A percentile compares a stretch with the other conserved stretches of the same genome.
Conservation (phyloP, 257 asterid species). For the Solanum acaule region DNA sequence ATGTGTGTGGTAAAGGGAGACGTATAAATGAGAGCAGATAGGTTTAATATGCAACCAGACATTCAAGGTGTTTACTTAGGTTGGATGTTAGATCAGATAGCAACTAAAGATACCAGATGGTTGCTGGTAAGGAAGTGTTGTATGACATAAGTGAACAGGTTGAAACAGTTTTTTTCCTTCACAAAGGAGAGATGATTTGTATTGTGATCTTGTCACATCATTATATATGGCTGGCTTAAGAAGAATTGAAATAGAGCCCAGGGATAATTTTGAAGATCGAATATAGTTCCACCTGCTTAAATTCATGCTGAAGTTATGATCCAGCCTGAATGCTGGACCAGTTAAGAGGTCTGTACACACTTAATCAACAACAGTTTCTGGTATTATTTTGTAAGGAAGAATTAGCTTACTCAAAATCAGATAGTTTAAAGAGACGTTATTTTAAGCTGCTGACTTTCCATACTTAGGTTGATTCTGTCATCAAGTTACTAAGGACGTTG, state of each 20-base stretch:
- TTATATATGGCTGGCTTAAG: neutral
- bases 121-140: neutral
- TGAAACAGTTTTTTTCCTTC: neutral
- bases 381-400: neutral
- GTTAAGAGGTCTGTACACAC: neutral
- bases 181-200: neutral
- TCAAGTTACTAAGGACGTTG: neutral
- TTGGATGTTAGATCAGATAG: neutral
- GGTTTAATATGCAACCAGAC: neutral
- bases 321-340: neutral
- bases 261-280: neutral
- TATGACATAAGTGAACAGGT: neutral
- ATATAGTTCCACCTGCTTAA: neutral
- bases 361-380: neutral
- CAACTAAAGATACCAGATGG: neutral
- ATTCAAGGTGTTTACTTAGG: neutral
- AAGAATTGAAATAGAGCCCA: neutral
- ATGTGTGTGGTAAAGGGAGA: neutral
- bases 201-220: neutral
- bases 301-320: neutral
- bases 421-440: neutral
- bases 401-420: neutral
- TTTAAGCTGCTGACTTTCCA: neutral
- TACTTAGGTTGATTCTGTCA: neutral
- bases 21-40: neutral